A percentile compares a stretch with the other conserved stretches of the same genome.
These are phyloP conservation scores for Lentinula guzmanii DNA, from an alignment of 768 basidiomycete genomes.

Conservation along the genomic window DNA sequence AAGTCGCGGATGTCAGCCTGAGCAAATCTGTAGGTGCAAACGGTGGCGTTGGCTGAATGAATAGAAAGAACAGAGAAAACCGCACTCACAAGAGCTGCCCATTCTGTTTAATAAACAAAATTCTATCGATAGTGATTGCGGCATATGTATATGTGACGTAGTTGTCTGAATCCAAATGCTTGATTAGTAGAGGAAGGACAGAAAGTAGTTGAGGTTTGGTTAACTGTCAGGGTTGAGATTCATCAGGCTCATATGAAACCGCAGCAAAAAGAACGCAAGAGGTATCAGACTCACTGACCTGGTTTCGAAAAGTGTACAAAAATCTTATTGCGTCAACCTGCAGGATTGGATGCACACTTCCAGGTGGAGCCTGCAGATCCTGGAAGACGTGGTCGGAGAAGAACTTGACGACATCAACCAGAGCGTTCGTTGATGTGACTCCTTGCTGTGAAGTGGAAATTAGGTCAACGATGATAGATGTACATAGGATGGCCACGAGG, in stretches of 20 bases:
- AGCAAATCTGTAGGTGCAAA: constrained; percentile 54
- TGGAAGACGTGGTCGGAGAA: constrained; percentile 88
- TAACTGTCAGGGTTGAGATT: constrained; percentile 38
- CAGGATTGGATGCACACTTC: constrained; percentile 78
- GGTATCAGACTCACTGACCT: constrained; percentile 39
- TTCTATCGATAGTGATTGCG: constrained; percentile 95
- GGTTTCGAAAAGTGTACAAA: constrained; percentile 92
- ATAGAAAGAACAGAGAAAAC: not conserved
- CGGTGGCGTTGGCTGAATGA: not conserved
- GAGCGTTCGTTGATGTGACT: constrained; percentile 86
- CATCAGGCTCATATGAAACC: not conserved
- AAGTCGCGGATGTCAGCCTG: constrained; percentile 83
- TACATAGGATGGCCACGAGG: not conserved
- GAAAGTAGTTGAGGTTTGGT: constrained; percentile 91
- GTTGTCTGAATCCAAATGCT: constrained; percentile 73
- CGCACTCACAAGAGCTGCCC: constrained; percentile 62
- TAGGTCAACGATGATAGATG: constrained; percentile 4
- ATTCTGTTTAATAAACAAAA: constrained; percentile 84
- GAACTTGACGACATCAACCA: constrained; percentile 93
- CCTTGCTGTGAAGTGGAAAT: constrained; percentile 52
- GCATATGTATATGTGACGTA: constrained; percentile 96
- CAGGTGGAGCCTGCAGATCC: constrained; percentile 69
- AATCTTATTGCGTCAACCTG: constrained; percentile 97
- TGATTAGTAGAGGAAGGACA: constrained; percentile 81
- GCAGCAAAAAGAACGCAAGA: not conserved